Evolutionary conservation across 768 basidiomycete genomes (phyloP).

Genomic region (Termitomyces sp.): DNA sequence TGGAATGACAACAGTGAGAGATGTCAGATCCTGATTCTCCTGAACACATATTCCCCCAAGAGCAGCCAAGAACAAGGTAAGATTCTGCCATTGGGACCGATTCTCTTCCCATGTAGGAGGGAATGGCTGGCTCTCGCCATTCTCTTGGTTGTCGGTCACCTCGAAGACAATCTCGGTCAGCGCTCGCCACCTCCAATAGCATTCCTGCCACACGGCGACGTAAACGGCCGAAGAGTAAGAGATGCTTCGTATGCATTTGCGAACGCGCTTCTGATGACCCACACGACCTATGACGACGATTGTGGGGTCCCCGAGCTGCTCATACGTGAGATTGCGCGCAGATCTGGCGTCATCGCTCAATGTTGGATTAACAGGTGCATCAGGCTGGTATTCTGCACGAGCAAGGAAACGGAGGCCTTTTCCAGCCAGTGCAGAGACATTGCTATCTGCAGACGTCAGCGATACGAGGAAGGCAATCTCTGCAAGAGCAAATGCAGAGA

Average conservation of each 20-base stretch:
- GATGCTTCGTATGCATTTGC: constrained; percentile 64
- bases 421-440: constrained; percentile 65
- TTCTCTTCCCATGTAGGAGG: constrained; percentile 45
- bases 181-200: constrained; percentile 69
- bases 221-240: constrained; percentile 63
- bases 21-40: constrained; percentile 46
- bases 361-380: constrained; percentile 46
- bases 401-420: constrained; percentile 66
- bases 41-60: constrained; percentile 63
- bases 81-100: constrained; percentile 81
- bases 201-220: constrained; percentile 80
- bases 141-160: constrained; percentile 27
- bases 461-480: constrained; percentile 74
- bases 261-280: constrained; percentile 75
- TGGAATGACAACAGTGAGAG: constrained; percentile 53
- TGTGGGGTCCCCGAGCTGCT: constrained; percentile 75
- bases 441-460: constrained; percentile 64
- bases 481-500: constrained; percentile 60
- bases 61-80: constrained; percentile 73
- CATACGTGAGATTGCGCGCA: constrained; percentile 71
- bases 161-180: constrained; percentile 58
- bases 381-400: constrained; percentile 59
- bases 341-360: constrained; percentile 59
- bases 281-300: constrained; percentile 70
- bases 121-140: constrained; percentile 19